Percentiles rank a stretch among this genome's conserved stretches.
phyloP scores from a whole-genome alignment of 345 rosid genomes.

The Turritis glabra region DNA sequence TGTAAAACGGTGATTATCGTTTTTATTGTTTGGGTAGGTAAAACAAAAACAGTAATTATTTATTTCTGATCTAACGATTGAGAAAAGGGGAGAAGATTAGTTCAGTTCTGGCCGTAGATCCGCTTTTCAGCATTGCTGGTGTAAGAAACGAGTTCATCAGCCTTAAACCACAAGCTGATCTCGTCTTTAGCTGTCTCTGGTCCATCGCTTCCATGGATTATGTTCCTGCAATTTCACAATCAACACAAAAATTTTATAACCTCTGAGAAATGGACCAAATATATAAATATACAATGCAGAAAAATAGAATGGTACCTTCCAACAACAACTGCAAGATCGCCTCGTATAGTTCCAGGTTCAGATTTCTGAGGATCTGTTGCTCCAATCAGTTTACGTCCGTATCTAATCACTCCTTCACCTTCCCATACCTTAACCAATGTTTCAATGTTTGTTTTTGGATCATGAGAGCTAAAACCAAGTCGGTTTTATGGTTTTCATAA shows the following conservation, averaged over 20 bases:
- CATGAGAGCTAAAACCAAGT: background rate
- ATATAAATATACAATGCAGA: background rate
- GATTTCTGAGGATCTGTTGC: conserved; percentile 96
- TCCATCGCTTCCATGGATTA: conserved; percentile 90
- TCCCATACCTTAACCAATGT: conserved; percentile 77
- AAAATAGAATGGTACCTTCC: conserved; percentile 54
- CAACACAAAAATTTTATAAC: background rate
- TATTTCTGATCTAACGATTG: conserved; percentile 1
- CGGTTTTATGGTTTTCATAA: background rate
- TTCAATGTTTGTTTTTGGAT: background rate
- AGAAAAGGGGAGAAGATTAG: background rate
- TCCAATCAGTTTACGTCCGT: conserved; percentile 83
- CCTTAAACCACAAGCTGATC: conserved; percentile 81
- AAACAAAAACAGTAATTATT: background rate
- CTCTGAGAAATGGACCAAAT: background rate
- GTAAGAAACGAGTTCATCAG: conserved; percentile 74
- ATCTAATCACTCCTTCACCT: conserved; percentile 86
- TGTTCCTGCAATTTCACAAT: conserved; percentile 49
- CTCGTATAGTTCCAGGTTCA: conserved; percentile 90
- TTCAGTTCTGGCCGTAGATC: conserved; percentile 66
- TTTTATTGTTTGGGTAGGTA: background rate
- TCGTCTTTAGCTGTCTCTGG: conserved; percentile 87
- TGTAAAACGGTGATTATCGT: background rate
- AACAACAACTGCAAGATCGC: conserved; percentile 82
- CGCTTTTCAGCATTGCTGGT: conserved; percentile 73